Conservation (phyloP, 306 rosid species). For the Heteromeles arbutifolia region DNA sequence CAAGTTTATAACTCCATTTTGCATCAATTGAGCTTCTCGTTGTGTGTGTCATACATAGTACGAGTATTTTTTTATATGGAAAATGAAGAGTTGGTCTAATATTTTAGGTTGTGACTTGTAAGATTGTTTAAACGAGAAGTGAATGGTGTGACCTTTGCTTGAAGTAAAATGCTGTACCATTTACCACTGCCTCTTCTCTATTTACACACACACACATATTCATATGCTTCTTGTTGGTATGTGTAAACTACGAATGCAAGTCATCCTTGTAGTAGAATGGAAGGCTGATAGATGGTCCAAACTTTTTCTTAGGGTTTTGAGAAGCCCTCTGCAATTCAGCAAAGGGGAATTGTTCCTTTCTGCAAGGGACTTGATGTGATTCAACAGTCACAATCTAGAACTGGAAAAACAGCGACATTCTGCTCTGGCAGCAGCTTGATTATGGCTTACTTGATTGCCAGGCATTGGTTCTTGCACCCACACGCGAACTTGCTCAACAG, state of each 20-base stretch:
- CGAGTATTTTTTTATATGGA: neutral
- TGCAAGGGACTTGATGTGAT: conserved; percentile 70
- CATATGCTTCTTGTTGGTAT: neutral
- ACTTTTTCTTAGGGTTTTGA: conserved; percentile 46
- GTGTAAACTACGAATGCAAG: neutral
- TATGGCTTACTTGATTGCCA: conserved; percentile 62
- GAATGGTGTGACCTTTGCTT: neutral
- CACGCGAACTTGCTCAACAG: conserved; percentile 75
- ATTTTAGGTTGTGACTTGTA: neutral
- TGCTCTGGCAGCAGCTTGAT: conserved; percentile 83
- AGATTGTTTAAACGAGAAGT: neutral
- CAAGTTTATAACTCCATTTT: neutral
- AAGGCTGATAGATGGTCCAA: conserved; percentile 5
- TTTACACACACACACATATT: neutral
- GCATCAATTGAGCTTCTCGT: neutral
- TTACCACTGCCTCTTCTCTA: neutral
- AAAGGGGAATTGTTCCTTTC: conserved; percentile 78
- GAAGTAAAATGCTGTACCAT: neutral
- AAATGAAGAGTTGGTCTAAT: neutral
- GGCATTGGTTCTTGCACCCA: conserved; percentile 73
- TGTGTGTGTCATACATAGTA: neutral
- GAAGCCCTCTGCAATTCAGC: conserved; percentile 81
- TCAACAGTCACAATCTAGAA: conserved; percentile 76
- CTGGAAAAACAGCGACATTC: conserved; percentile 74
- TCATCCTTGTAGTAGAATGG: neutral